Evolutionary conservation across 2,329 filamentous ascomycete genomes (phyloP).

Genomic region (Aspergillus latus): DNA sequence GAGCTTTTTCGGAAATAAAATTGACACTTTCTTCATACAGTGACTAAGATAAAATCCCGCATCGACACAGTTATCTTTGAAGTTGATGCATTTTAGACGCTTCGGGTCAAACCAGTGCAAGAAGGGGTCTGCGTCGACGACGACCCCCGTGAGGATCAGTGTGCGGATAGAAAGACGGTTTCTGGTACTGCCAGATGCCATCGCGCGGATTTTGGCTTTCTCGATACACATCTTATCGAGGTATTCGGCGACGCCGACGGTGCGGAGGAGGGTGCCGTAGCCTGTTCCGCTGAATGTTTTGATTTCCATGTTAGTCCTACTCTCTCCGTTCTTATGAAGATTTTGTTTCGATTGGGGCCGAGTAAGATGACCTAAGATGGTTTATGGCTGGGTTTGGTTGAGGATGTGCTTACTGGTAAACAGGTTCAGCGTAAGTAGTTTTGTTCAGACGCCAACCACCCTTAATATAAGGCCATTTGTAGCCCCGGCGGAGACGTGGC

Average conservation of each 20-base stretch:
- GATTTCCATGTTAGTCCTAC: too few relatives aligned
- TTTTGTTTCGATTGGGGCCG: not conserved
- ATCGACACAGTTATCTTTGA: slow-evolving; percentile 44
- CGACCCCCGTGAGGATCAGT: slow-evolving; percentile 44
- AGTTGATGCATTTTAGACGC: slow-evolving; percentile 38
- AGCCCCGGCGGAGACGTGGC: slow-evolving; percentile 31
- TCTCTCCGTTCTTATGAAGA: too few relatives aligned
- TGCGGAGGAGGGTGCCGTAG: slow-evolving; percentile 33
- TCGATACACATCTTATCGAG: slow-evolving; percentile 45
- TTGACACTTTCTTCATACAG: slow-evolving; percentile 30
- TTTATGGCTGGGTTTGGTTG: not conserved
- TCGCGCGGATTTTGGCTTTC: slow-evolving; percentile 33
- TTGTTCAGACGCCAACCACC: slow-evolving; percentile 32
- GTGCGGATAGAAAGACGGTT: slow-evolving; percentile 40
- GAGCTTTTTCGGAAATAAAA: slow-evolving; percentile 20
- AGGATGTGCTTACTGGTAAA: slow-evolving; percentile 35
- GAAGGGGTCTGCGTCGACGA: slow-evolving; percentile 46
- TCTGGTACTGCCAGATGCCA: slow-evolving; percentile 25
- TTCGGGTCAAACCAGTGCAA: slow-evolving; percentile 43
- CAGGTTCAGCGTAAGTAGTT: slow-evolving; percentile 21
- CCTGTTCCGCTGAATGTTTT: slow-evolving; percentile 30
- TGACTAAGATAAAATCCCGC: slow-evolving; percentile 42
- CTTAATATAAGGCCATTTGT: slow-evolving; percentile 36
- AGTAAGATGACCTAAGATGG: not conserved
- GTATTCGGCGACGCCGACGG: slow-evolving; percentile 45